These are phyloP conservation scores for Suillus cothurnatus DNA, from an alignment of 768 basidiomycete genomes.

Conservation along the genomic window DNA sequence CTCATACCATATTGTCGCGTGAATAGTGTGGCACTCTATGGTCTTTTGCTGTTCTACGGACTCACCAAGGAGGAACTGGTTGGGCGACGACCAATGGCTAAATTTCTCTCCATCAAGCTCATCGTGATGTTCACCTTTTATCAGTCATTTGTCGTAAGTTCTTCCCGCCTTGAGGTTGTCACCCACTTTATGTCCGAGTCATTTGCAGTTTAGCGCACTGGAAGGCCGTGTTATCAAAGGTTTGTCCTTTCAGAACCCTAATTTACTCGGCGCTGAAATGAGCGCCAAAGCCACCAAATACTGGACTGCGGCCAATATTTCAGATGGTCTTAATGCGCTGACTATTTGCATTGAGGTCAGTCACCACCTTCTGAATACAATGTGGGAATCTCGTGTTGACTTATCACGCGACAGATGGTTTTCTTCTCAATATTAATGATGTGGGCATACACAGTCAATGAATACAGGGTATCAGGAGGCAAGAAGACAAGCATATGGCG, in stretches of 20 bases:
- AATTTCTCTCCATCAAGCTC: constrained; percentile 86
- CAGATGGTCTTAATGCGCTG: constrained; percentile 82
- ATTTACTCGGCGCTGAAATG: constrained; percentile 1
- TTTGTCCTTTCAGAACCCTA: constrained; percentile 22
- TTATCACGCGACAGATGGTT: constrained; percentile 62
- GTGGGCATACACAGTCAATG: constrained; percentile 78
- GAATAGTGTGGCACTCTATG: constrained; percentile 79
- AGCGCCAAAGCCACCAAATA: constrained; percentile 59
- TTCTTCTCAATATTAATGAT: constrained; percentile 76
- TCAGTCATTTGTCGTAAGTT: constrained; percentile 71
- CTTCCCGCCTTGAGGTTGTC: neutral
- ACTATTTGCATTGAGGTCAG: constrained; percentile 81
- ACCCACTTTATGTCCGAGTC: neutral
- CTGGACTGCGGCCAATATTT: constrained; percentile 85
- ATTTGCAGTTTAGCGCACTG: constrained; percentile 60
- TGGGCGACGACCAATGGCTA: constrained; percentile 75
- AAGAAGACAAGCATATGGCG: constrained; percentile 61
- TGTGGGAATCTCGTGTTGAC: constrained; percentile 9
- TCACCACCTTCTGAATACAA: neutral
- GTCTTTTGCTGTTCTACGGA: constrained; percentile 80
- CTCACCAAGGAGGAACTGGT: constrained; percentile 79
- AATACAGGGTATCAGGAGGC: constrained; percentile 56
- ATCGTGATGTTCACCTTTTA: constrained; percentile 91
- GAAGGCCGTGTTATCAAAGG: constrained; percentile 71
- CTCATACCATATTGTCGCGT: neutral